Evolutionary conservation across 768 basidiomycete genomes (phyloP).

Genomic region (Russula compacta): DNA sequence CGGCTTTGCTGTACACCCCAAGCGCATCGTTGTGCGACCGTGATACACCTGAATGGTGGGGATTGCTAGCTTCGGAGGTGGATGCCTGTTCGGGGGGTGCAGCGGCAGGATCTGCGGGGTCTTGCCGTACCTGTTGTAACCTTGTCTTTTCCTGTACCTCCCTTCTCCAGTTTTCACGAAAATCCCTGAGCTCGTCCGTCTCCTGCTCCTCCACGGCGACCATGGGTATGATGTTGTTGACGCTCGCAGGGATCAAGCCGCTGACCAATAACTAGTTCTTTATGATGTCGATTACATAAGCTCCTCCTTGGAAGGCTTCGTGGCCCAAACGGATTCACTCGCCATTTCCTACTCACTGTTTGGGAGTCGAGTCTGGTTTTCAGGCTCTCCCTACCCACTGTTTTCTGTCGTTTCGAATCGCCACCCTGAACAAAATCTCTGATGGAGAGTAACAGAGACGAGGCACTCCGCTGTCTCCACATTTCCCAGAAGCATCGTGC

Average conservation of each 20-base stretch:
- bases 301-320: neutral
- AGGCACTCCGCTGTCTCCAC: conserved; percentile 70
- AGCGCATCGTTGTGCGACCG: conserved; percentile 40
- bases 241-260: neutral
- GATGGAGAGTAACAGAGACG: conserved; percentile 88
- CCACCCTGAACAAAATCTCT: neutral
- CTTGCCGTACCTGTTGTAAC: neutral
- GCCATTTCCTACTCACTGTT: neutral
- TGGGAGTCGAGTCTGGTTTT: neutral
- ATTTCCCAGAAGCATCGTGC: conserved; percentile 73
- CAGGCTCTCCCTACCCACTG: neutral
- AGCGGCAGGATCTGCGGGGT: neutral
- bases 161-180: conserved; percentile 65
- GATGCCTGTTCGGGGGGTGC: conserved; percentile 9
- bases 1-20: conserved; percentile 58
- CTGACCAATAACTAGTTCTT: neutral
- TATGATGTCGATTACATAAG: neutral
- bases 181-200: conserved; percentile 52
- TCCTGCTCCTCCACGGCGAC: conserved; percentile 28
- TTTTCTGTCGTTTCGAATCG: neutral
- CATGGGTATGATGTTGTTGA: neutral
- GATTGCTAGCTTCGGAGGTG: neutral
- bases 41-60: neutral
- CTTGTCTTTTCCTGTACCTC: conserved; percentile 39
- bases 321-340: neutral